Evolutionary conservation across 176 grass and related monocot species (phyloP).

Genomic region (Aegilops longissima): DNA sequence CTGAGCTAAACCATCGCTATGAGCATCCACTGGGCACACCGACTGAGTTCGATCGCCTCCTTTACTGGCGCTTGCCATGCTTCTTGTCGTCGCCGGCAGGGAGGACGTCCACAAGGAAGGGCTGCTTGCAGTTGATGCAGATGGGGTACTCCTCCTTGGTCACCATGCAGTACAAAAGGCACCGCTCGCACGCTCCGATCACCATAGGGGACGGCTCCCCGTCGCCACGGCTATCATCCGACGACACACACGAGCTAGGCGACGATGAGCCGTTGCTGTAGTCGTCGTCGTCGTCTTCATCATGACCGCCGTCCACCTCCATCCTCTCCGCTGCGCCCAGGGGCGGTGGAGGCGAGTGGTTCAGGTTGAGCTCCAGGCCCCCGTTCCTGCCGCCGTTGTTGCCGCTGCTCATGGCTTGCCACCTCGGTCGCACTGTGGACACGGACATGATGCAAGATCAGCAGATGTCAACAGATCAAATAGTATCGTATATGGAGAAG

Average conservation of each 20-base stretch:
- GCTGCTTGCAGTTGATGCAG: conserved; percentile 70
- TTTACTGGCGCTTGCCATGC: conserved; percentile 33
- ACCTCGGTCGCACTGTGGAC: not conserved
- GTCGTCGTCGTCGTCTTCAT: not conserved
- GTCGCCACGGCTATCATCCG: conserved; percentile 38
- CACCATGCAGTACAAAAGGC: conserved; percentile 75
- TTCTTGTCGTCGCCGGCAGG: conserved; percentile 24
- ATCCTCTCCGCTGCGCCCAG: not conserved
- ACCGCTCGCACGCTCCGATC: conserved; percentile 58
- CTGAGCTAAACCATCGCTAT: conserved; percentile 25
- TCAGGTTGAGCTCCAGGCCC: conserved; percentile 54
- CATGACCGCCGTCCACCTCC: conserved; percentile 19
- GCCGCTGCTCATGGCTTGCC: conserved; percentile 37
- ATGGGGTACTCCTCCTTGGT: conserved; percentile 52
- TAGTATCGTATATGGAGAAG: not conserved
- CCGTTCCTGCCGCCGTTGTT: conserved; percentile 8
- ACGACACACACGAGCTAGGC: conserved; percentile 63
- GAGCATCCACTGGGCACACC: conserved; percentile 34
- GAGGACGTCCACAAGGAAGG: conserved; percentile 49
- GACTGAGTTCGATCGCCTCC: not conserved
- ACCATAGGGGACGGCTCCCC: conserved; percentile 39
- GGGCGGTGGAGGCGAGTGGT: conserved; percentile 43
- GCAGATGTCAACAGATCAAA: not conserved
- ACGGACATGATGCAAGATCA: not conserved
- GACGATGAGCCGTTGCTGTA: conserved; percentile 43